These are phyloP conservation scores for Ettlia oleoabundans DNA, from an alignment of 139 green algal species.

Conservation along the genomic window DNA sequence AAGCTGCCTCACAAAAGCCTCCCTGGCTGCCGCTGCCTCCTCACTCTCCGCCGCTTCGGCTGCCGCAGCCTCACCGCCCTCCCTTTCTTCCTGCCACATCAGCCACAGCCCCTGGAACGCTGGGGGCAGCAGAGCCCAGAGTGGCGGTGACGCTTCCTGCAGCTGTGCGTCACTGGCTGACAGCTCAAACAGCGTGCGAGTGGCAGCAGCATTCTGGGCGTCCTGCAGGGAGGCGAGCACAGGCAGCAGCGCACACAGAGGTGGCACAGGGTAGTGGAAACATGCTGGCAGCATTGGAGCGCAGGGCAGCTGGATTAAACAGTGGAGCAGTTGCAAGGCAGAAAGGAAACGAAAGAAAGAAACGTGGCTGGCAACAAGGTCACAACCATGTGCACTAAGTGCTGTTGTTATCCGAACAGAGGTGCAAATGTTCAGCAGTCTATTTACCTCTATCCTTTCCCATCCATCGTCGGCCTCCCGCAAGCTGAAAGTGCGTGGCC, in stretches of 20 bases:
- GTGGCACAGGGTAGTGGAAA: too few relatives aligned
- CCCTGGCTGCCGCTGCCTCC: background rate
- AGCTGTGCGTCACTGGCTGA: slow-evolving; percentile 12
- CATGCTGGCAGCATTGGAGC: too few relatives aligned
- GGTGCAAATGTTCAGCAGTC: too few relatives aligned
- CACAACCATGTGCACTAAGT: too few relatives aligned
- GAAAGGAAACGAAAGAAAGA: too few relatives aligned
- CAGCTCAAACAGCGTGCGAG: slow-evolving; percentile 61
- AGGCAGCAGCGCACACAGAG: too few relatives aligned
- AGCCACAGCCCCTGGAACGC: slow-evolving; percentile 65
- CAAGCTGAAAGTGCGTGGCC: slow-evolving; percentile 47
- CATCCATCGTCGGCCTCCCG: slow-evolving; percentile 67
- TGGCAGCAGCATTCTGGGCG: slow-evolving; percentile 88
- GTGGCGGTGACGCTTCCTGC: background rate
- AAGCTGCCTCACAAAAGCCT: slow-evolving; percentile 39
- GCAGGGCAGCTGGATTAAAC: too few relatives aligned
- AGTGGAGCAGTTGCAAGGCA: too few relatives aligned
- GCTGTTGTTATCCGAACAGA: too few relatives aligned
- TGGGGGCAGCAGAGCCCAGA: slow-evolving; percentile 48
- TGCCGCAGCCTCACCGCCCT: background rate
- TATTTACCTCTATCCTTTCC: slow-evolving; percentile 70
- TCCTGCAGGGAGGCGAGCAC: too few relatives aligned
- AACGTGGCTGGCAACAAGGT: background rate
- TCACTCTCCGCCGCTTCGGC: background rate
- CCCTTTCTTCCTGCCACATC: slow-evolving; percentile 46